These are phyloP conservation scores for Colletotrichum lupini DNA, from an alignment of 2,329 filamentous ascomycete species.

Conservation along the genomic window DNA sequence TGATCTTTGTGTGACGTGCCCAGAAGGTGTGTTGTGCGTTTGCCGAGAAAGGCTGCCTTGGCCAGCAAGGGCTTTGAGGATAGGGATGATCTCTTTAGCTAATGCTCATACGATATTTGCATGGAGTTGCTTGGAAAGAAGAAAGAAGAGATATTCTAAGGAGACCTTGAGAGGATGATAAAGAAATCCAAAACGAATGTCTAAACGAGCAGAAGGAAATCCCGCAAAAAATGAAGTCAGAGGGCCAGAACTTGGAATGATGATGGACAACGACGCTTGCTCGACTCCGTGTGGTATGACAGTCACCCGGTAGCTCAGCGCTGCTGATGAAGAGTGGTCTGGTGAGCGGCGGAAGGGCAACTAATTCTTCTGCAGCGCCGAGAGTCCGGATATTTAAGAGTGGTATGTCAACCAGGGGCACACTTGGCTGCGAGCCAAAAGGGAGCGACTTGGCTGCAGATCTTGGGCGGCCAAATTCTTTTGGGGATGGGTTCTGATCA, in stretches of 20 bases:
- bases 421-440: conserved; percentile 10
- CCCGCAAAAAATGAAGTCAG: conserved; percentile 14
- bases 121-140: not conserved
- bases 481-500: conserved; percentile 7
- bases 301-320: conserved; percentile 29
- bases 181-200: conserved; percentile 3
- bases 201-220: conserved; percentile 10
- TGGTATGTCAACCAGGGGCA: conserved; percentile 21
- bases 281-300: conserved; percentile 25
- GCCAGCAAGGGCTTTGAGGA: conserved; percentile 24
- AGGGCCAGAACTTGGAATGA: conserved; percentile 19
- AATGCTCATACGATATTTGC: conserved; percentile 10
- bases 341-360: conserved; percentile 18
- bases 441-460: conserved; percentile 24
- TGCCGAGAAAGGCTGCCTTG: conserved; percentile 25
- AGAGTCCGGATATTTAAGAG: conserved; percentile 30
- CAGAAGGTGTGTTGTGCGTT: conserved; percentile 17
- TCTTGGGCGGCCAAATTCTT: not conserved
- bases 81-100: conserved; percentile 11
- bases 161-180: not conserved
- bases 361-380: conserved; percentile 9
- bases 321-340: conserved; percentile 32
- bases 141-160: not conserved
- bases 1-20: not conserved
- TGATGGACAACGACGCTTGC: not conserved